A percentile compares a stretch with the other conserved stretches of the same genome.
These are phyloP conservation scores for Bipolaris zeicola DNA, from an alignment of 2,329 filamentous ascomycete species.

Conservation along the genomic window DNA sequence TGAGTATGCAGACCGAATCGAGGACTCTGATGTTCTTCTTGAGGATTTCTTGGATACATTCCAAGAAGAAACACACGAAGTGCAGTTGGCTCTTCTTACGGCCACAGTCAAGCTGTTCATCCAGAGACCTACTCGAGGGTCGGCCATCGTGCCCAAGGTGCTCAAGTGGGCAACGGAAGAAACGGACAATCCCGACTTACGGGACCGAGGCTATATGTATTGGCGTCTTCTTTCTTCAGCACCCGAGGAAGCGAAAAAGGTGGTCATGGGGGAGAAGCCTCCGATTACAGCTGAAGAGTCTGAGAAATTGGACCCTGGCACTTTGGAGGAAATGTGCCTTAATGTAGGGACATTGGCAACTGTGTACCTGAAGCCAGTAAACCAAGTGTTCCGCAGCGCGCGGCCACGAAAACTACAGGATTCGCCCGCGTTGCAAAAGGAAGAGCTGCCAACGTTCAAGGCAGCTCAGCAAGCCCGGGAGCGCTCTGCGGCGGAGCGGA, in stretches of 20 bases:
- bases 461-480: slow-evolving; percentile 49
- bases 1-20: slow-evolving; percentile 95
- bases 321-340: slow-evolving; percentile 95
- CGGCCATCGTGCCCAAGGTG: slow-evolving; percentile 90
- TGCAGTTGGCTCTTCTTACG: slow-evolving; percentile 90
- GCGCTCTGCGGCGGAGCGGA: slow-evolving; percentile 40
- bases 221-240: slow-evolving; percentile 95
- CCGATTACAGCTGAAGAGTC: slow-evolving; percentile 89
- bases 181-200: slow-evolving; percentile 96
- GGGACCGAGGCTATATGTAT: slow-evolving; percentile 98
- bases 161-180: slow-evolving; percentile 99
- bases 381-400: slow-evolving; percentile 92
- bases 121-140: slow-evolving; percentile 91
- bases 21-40: slow-evolving; percentile 90
- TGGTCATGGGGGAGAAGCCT: slow-evolving; percentile 98
- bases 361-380: slow-evolving; percentile 96
- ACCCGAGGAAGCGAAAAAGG: slow-evolving; percentile 79
- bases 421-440: slow-evolving; percentile 82
- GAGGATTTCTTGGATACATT: slow-evolving; percentile 96
- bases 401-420: slow-evolving; percentile 79
- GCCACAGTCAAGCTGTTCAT: slow-evolving; percentile 98
- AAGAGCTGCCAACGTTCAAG: slow-evolving; percentile 64
- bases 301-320: slow-evolving; percentile 87
- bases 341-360: slow-evolving; percentile 95
- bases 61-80: slow-evolving; percentile 91